These are phyloP conservation scores for Cytauxzoon felis DNA, from an alignment of 169 alveolate genomes.

Conservation along the genomic window DNA sequence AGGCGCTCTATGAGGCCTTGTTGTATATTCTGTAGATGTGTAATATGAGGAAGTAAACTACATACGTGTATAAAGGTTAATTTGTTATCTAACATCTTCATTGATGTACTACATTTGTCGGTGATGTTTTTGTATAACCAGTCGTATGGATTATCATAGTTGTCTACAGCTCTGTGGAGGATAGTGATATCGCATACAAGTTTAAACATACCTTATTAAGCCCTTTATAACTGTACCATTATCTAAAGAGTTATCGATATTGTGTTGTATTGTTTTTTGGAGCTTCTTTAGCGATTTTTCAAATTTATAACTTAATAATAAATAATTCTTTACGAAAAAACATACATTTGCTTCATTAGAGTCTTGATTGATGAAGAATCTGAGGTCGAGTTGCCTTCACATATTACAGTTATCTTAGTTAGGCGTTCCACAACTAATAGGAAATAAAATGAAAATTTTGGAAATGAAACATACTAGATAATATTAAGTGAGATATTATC, in stretches of 20 bases:
- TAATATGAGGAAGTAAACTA: neutral
- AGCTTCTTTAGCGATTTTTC: slow-evolving; percentile 33
- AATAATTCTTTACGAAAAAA: neutral
- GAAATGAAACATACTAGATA: slow-evolving; percentile 1
- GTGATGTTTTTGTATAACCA: slow-evolving; percentile 33
- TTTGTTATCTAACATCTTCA: slow-evolving; percentile 18
- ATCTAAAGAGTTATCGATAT: neutral
- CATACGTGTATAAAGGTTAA: slow-evolving; percentile 52
- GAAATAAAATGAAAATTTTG: neutral
- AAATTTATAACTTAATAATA: slow-evolving; percentile 40
- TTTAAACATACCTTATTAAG: slow-evolving; percentile 12
- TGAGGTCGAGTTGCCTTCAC: slow-evolving; percentile 29
- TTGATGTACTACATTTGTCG: slow-evolving; percentile 16
- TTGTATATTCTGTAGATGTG: slow-evolving; percentile 22
- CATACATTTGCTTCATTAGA: slow-evolving; percentile 54
- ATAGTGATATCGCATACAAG: neutral
- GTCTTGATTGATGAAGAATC: slow-evolving; percentile 27
- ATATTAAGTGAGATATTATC: slow-evolving; percentile 5
- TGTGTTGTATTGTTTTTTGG: slow-evolving; percentile 7
- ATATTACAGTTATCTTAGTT: slow-evolving; percentile 50
- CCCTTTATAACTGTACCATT: slow-evolving; percentile 46
- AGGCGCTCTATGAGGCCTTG: slow-evolving; percentile 45
- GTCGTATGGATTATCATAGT: slow-evolving; percentile 56
- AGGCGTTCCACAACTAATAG: slow-evolving; percentile 52
- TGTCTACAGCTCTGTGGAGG: slow-evolving; percentile 48